Base-by-base conservation (phyloP, 192 early-diverging fungal genomes). In the Geranomyces michiganensis region DNA sequence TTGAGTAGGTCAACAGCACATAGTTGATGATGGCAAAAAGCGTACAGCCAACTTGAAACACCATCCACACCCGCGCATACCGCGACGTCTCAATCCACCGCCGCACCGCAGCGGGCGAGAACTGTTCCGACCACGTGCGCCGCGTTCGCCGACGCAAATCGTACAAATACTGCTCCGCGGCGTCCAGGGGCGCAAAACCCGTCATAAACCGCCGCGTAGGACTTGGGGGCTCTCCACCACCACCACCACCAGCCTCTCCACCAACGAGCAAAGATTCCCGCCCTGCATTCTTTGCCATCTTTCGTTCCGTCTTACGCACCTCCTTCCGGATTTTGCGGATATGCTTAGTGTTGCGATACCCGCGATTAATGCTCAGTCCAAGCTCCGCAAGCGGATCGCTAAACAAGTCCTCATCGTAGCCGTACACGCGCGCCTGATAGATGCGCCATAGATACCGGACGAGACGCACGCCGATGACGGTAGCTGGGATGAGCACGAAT, bases 261-360 rank as follows among this genome's bases (percentile, higher is more conserved):
- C 31, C 22, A 60, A 19, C 58, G 2, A 26, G n/a, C 19, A 58
- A 14, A 8, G 71, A 46, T 1, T 65, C 56, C 26, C 44, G 17
- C 13, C 53, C 33, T 19, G 26, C 59, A 12, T 15, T 32, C 24
- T 65, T 33, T 31, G 55, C 56, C 21, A 48, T 12, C 10, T 43
- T 41, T 22, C 73, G 58, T 62, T 68, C 68, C 10, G 45, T 46
- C 56, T 69, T 61, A 22, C 60, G 59, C 36, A 78, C 73, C 53
- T 85, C 84, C 72, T 83, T 85, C 14, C 81, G 67, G 60, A 85
- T 83, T 63, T 81, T 85, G 30, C 81, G 75, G 56, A 85, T 85
- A 55, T 81, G 78, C 10, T 67, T 62, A 10, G 76, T 70, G 71
- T 82, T 81, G 55, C 76, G 73, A 66, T 83, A 85, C 15, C 77